Conservation (phyloP, 305 asterid species). For the Fraxinus ornus region DNA sequence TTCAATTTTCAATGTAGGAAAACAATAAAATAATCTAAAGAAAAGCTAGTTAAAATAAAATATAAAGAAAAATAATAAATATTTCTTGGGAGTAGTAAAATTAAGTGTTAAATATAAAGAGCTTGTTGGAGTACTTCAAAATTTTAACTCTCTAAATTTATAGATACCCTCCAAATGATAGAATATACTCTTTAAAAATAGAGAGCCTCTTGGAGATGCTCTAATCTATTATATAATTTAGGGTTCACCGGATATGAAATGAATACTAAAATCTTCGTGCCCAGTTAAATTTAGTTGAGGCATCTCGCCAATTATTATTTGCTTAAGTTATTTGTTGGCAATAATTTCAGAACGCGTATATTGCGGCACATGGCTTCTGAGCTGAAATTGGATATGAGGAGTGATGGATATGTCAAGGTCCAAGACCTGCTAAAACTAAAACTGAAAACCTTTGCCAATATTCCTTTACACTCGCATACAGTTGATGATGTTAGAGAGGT, state of each 20-base stretch:
- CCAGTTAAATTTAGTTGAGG: background rate
- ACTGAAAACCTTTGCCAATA: conserved; percentile 67
- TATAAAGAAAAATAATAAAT: no score
- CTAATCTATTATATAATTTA: background rate
- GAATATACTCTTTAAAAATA: no score
- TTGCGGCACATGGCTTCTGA: conserved; percentile 91
- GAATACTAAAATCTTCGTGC: background rate
- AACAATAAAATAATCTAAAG: no score
- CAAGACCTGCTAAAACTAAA: conserved; percentile 72
- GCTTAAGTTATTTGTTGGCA: background rate
- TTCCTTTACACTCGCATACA: conserved; percentile 65
- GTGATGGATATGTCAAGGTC: conserved; percentile 88
- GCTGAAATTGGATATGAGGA: conserved; percentile 75
- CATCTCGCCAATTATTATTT: background rate
- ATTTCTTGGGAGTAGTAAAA: no score
- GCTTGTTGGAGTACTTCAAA: no score
- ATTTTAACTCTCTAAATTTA: no score
- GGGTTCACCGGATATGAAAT: conserved; percentile 1
- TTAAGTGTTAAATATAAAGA: no score
- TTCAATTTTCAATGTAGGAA: no score
- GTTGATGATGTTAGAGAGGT: conserved; percentile 84
- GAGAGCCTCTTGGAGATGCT: no score
- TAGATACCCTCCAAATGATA: no score
- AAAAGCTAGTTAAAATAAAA: no score
- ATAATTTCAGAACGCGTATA: conserved; percentile 63